Conservation (phyloP, 306 rosid species). For the Glycine tomentella region DNA sequence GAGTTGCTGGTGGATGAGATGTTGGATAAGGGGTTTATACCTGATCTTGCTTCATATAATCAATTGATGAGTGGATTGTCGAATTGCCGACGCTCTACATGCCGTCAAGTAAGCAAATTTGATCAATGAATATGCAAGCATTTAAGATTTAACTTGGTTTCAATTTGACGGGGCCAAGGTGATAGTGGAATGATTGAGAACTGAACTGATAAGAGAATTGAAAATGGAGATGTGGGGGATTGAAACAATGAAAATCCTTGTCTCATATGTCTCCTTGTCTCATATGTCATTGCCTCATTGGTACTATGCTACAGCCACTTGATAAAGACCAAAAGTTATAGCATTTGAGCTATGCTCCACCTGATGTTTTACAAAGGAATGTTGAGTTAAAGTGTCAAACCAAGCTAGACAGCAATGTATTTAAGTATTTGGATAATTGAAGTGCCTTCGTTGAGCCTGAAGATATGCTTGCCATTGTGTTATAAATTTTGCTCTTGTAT, state of each 20-base stretch:
- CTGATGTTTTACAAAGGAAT: conserved; percentile 55
- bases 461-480: conserved; percentile 48
- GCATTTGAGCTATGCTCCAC: background rate
- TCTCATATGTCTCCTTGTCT: background rate
- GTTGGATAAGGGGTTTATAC: conserved; percentile 79
- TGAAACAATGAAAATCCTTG: background rate
- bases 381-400: conserved; percentile 76
- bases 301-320: background rate
- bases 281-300: too few species aligned
- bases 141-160: conserved; percentile 21
- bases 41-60: conserved; percentile 76
- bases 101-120: conserved; percentile 26
- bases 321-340: too few species aligned
- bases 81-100: conserved; percentile 5
- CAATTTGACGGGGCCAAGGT: conserved; percentile 6
- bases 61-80: conserved; percentile 63
- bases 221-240: conserved; percentile 6
- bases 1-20: conserved; percentile 74
- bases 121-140: conserved; percentile 36
- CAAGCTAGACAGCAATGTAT: conserved; percentile 62
- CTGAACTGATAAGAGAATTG: background rate
- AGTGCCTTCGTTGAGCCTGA: conserved; percentile 63
- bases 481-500: background rate
- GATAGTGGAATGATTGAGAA: conserved; percentile 31
- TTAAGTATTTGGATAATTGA: conserved; percentile 51